Conservation (phyloP, 306 rosid species). For the Vachellia pachyceras region DNA sequence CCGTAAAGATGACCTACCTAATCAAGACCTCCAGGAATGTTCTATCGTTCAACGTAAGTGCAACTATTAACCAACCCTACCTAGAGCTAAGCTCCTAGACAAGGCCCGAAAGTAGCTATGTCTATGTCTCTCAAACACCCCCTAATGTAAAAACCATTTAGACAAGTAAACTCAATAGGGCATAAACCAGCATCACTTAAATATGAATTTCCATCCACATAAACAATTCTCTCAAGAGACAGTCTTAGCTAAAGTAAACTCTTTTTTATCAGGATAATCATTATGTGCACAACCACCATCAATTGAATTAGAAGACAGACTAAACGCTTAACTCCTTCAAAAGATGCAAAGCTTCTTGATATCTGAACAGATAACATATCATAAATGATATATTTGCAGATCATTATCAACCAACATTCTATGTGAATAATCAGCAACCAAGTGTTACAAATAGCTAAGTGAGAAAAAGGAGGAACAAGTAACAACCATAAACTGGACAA, state of each 20-base stretch:
- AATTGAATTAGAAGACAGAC: neutral
- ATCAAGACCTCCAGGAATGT: neutral
- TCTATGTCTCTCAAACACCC: neutral
- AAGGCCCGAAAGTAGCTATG: neutral
- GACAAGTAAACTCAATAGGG: neutral
- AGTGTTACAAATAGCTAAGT: neutral
- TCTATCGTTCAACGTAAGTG: neutral
- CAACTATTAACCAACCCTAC: neutral
- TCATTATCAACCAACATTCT: neutral
- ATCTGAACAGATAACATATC: constrained; percentile 1
- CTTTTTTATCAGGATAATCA: neutral
- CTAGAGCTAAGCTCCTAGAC: neutral
- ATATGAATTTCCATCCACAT: neutral
- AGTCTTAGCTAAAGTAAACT: neutral
- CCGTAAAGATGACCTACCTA: neutral
- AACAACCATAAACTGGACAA: too few species aligned
- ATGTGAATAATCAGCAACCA: constrained; percentile 1
- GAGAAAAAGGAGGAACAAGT: neutral
- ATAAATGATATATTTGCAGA: neutral
- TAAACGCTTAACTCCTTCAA: neutral
- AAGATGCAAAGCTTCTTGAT: neutral
- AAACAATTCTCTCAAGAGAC: neutral
- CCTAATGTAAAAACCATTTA: neutral
- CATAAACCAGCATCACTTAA: neutral
- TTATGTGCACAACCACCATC: neutral